phyloP scores from a whole-genome alignment of 805 yeast genomes.

The Wickerhamiella vanderwaltii region DNA sequence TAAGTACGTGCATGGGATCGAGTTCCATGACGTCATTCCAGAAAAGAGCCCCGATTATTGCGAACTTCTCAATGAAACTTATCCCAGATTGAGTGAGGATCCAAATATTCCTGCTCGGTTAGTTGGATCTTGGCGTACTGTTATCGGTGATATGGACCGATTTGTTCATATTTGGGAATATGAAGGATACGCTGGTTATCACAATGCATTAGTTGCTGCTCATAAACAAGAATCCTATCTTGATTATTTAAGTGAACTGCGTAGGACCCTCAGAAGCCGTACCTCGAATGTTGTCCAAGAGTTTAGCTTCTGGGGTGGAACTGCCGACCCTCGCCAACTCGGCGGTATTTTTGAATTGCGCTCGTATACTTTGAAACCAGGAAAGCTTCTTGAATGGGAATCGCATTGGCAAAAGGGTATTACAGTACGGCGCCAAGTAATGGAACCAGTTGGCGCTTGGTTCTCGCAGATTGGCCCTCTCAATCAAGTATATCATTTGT shows the following conservation, averaged over 20 bases:
- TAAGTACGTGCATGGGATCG: constrained; percentile 33
- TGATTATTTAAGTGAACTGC: constrained; percentile 24
- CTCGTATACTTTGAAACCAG: constrained; percentile 31
- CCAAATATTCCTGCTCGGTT: constrained; percentile 26
- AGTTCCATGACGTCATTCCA: constrained; percentile 30
- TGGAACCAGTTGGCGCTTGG: constrained; percentile 39
- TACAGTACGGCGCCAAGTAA: constrained; percentile 34
- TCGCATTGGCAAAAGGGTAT: constrained; percentile 32
- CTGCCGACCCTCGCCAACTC: constrained; percentile 31
- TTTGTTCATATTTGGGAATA: constrained; percentile 35
- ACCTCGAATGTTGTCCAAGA: constrained; percentile 31
- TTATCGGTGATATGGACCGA: constrained; percentile 33
- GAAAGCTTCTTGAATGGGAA: constrained; percentile 34
- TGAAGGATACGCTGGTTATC: constrained; percentile 33
- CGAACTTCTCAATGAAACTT: constrained; percentile 25
- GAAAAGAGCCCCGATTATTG: constrained; percentile 28
- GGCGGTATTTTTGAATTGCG: constrained; percentile 35
- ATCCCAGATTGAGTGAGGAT: constrained; percentile 28
- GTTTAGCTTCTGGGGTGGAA: constrained; percentile 36
- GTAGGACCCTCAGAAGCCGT: constrained; percentile 28
- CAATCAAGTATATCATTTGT: constrained; percentile 33
- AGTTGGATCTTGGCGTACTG: constrained; percentile 35
- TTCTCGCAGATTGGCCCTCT: constrained; percentile 31
- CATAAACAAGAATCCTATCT: constrained; percentile 26
- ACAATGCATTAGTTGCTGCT: constrained; percentile 27